Base-by-base conservation (phyloP, 805 yeast species). In the Teunomyces cretensis region DNA sequence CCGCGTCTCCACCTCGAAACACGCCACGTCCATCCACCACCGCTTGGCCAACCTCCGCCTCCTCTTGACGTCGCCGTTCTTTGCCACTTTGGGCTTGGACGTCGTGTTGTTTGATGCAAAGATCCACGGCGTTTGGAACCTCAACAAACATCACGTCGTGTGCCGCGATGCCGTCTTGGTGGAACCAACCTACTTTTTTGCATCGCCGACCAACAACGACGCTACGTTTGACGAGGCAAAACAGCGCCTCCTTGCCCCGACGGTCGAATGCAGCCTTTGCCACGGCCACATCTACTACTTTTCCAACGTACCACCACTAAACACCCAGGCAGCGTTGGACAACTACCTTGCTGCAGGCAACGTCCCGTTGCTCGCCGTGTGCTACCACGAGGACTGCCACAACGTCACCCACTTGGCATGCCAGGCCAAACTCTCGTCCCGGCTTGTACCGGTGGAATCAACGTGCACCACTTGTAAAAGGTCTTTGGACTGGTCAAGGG, bases 31-130 rank as follows among this genome's bases (percentile, higher is more conserved):
- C 0, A 32, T 81, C 2, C 75, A 71, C 41, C 72, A 75, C 39
- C 74, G 75, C 38, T 41, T 83, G 9, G 86, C 76, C 0, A 69
- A 76, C 49, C 58, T 76, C 5, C 64, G 79, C 36, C 55, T 76
- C 26, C 56, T 84, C 12, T 30, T 82, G 4, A 54, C 56, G 2
- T 59, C 78, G 9, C 54, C 54, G 2, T 77, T 72, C 33, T 84
- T 83, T 55, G 50, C 53, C 1, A 54, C 66, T 6, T 64, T 80
- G 71, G 68, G 70, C 24, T 59, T 84, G 36, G 62, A 62, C 24
- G 70, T 83, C 0, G 69, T 70, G 2, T 60, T 83, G 22, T 81
- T 83, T 48, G 55, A 65, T 41, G 16, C 32, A 9, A n/a, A 33
- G 15, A 32, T 33, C 35, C n/a, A 16, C 28, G 7, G 22, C 6